Base-by-base conservation (phyloP, 352 stramenopile species). In the Globisporangium spiculum region DNA sequence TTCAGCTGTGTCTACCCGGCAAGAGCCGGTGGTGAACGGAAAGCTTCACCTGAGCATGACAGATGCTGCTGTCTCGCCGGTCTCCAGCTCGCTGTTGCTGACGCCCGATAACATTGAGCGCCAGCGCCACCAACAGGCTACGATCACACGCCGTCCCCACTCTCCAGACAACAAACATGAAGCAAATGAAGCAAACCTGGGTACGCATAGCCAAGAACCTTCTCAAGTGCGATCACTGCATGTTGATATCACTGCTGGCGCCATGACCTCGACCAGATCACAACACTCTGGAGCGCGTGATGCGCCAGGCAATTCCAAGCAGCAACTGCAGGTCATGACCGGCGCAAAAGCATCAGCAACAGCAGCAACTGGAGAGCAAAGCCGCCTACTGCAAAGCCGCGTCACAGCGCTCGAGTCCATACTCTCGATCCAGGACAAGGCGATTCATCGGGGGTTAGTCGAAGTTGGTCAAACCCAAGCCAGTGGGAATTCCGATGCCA, bases 391-490 rank as follows among this genome's bases (percentile, higher is more conserved):
- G 24, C 66, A 81, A 38, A 86, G 64, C 24, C 81, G 84, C 3
- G 75, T 90, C 1, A 30, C 67, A 9, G 84, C 84, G 3, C 75
- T 92, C 7, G 84, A 92, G 50, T 67, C 57, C 6, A 89, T 92
- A 30, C 63, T 92, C 5, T 70, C 72, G 20, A 68, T 92, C n/a
- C 84, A 92, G 27, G 84, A 92, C 61, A 77, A 72, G 50, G 76
- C 77, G 7, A 75, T 90, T 32, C 68, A 75, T 22, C 67, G 77
- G 9, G 68, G 71, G 0, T 63, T 92, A 12, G 54, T 71, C 18
- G 50, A 73, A 22, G 63, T 84, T 30, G 77, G 67, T 27, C 56
- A 67, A 24, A 62, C 61, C n/a, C 24, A 52, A 27, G 24, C 12
- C 53, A 24, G 60, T 32, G 16, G 38, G 56, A 34, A 62, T 68